Evolutionary conservation across 2,329 filamentous ascomycete genomes (phyloP).

Genomic region (Aspergillus oerlinghausenensis): DNA sequence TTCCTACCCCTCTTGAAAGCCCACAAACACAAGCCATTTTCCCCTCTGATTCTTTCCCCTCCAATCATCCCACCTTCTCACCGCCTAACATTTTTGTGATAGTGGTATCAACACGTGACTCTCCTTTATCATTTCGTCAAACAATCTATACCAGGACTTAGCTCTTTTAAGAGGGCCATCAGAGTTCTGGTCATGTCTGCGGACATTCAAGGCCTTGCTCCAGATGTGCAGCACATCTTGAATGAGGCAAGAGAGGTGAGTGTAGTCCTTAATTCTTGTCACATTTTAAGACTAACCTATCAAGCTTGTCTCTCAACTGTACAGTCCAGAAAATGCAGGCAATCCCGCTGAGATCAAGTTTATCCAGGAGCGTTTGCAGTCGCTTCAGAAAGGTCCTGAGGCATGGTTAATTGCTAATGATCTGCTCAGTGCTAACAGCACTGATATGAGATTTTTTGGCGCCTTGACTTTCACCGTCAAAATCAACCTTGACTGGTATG

Average conservation of each 20-base stretch:
- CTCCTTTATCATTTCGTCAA: conserved; percentile 6
- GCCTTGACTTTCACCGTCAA: conserved; percentile 92
- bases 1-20: not conserved
- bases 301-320: conserved; percentile 39
- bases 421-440: conserved; percentile 63
- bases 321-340: conserved; percentile 43
- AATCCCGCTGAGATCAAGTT: conserved; percentile 41
- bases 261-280: not conserved
- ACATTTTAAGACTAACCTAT: conserved; percentile 6
- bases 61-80: conserved; percentile 12
- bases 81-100: conserved; percentile 14
- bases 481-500: conserved; percentile 81
- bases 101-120: conserved; percentile 24
- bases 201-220: conserved; percentile 17
- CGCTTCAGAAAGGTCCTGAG: conserved; percentile 70
- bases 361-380: conserved; percentile 71
- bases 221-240: conserved; percentile 23
- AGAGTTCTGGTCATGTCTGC: conserved; percentile 24
- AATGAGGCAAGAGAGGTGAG: conserved; percentile 27
- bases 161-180: conserved; percentile 5
- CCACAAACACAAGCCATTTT: not conserved
- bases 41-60: conserved; percentile 3
- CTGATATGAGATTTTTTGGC: conserved; percentile 84
- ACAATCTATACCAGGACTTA: conserved; percentile 14
- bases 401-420: conserved; percentile 84